Percentiles rank a stretch among this genome's conserved stretches.
phyloP scores from a whole-genome alignment of 768 basidiomycete genomes.

The Cyathus striatus region DNA sequence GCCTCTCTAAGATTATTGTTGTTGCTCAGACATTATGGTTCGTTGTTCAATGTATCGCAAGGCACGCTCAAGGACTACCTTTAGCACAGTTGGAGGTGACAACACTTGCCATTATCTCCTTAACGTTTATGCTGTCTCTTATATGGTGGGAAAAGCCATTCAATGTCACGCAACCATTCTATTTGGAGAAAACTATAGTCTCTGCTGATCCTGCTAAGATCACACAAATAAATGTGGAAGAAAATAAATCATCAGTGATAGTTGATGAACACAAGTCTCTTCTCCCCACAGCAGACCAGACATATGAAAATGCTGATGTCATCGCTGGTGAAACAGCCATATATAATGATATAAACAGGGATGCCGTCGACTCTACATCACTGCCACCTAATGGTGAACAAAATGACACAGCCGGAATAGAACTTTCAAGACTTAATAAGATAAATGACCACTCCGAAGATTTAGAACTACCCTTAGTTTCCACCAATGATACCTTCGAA shows the following conservation, averaged over 20 bases:
- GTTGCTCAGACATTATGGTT: conserved; percentile 1
- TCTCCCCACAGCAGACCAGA: background rate
- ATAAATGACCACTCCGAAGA: no score
- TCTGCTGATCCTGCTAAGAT: background rate
- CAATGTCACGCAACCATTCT: background rate
- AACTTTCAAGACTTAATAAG: no score
- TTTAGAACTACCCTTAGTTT: no score
- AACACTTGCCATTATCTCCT: background rate
- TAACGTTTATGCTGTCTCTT: background rate
- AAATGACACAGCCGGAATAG: no score
- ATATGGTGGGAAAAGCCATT: conserved; percentile 2
- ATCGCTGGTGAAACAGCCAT: no score
- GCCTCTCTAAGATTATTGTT: background rate
- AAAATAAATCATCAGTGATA: background rate
- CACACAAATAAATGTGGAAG: background rate
- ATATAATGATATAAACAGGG: no score
- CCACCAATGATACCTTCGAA: no score
- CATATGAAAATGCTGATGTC: background rate
- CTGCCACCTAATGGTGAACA: no score
- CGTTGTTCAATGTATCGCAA: background rate
- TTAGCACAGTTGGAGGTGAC: background rate
- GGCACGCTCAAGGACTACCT: background rate
- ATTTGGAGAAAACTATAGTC: background rate
- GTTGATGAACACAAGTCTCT: background rate
- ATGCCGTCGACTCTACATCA: no score